A percentile compares a stretch with the other conserved stretches of the same genome.
phyloP scores from a whole-genome alignment of 23 red algal species.

The Gracilaria vermiculophylla region DNA sequence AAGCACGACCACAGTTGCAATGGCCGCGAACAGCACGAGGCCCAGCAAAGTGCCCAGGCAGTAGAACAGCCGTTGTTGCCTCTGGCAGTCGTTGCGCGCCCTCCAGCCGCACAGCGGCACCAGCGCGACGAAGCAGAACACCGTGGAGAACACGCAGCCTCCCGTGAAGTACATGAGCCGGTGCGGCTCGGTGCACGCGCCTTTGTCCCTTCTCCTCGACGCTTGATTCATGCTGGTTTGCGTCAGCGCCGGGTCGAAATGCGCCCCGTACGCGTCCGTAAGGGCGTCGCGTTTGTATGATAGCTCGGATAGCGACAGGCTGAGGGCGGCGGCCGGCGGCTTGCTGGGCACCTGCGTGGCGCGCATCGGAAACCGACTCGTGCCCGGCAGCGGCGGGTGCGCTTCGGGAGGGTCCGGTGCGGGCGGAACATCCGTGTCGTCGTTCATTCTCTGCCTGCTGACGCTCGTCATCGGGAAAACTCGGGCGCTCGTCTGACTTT shows the following conservation, averaged over 20 bases:
- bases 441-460: background rate
- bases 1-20: background rate
- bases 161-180: background rate
- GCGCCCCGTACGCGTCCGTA: background rate
- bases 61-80: conserved; percentile 11
- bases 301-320: background rate
- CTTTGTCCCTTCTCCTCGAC: too few species aligned
- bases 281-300: background rate
- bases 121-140: background rate
- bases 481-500: too few species aligned
- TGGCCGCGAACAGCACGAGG: background rate
- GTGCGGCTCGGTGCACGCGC: background rate
- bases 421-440: background rate
- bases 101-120: background rate
- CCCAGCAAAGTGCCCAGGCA: background rate
- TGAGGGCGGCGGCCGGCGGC: background rate
- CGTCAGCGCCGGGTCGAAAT: background rate
- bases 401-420: conserved; percentile 17
- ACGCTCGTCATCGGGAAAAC: too few species aligned
- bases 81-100: background rate
- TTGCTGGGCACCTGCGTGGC: background rate
- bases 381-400: background rate
- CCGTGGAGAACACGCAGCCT: background rate
- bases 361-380: background rate
- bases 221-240: too few species aligned